Conservation (phyloP, 768 basidiomycete genomes). For the Kwoniella sp. region DNA sequence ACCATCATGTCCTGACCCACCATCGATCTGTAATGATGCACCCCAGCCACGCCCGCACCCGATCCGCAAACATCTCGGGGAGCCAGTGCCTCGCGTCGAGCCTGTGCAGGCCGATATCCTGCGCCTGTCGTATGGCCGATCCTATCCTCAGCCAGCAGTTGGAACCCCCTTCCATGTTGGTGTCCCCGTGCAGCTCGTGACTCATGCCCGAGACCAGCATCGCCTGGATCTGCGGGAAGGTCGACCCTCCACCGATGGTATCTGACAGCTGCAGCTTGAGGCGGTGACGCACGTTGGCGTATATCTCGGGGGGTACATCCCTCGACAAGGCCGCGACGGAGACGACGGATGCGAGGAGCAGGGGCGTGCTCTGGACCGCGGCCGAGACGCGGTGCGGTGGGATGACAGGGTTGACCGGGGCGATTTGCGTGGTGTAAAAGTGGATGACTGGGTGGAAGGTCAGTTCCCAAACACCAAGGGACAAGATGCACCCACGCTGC, state of each 20-base stretch:
- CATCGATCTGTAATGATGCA: constrained; percentile 13
- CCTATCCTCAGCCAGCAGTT: constrained; percentile 13
- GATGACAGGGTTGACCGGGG: constrained; percentile 10
- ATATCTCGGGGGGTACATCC: constrained; percentile 6
- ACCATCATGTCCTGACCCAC: neutral
- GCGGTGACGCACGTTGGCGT: constrained; percentile 1
- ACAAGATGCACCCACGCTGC: neutral
- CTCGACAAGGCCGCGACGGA: constrained; percentile 7
- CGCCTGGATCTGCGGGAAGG: constrained; percentile 8
- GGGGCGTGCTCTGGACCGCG: neutral
- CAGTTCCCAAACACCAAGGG: neutral
- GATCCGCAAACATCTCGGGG: constrained; percentile 13
- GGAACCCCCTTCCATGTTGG: constrained; percentile 18
- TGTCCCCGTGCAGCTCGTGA: constrained; percentile 13
- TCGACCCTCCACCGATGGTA: constrained; percentile 5
- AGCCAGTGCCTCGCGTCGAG: constrained; percentile 8
- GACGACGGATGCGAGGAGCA: constrained; percentile 4
- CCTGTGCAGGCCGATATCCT: constrained; percentile 15
- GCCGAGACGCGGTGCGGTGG: constrained; percentile 2
- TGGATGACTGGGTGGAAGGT: neutral
- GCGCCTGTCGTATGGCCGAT: constrained; percentile 10
- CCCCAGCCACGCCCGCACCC: constrained; percentile 9
- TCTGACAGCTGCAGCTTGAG: neutral
- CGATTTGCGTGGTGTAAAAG: constrained; percentile 7
- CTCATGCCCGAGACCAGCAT: constrained; percentile 17